A percentile compares a stretch with the other conserved stretches of the same genome.
These are phyloP conservation scores for Sporothrix pseudoabietina DNA, from an alignment of 2,329 filamentous ascomycete genomes.

Conservation along the genomic window DNA sequence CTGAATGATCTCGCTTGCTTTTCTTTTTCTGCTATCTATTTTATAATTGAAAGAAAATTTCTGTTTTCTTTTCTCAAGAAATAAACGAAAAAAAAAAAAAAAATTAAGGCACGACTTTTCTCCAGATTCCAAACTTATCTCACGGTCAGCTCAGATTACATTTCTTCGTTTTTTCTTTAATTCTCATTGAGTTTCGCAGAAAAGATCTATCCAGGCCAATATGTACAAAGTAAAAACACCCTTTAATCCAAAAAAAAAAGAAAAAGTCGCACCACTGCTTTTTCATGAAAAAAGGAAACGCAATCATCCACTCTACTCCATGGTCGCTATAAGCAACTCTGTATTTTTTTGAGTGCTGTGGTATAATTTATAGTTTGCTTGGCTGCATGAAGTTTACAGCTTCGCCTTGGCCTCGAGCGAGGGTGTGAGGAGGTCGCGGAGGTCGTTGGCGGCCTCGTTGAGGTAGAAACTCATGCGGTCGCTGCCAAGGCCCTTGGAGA, in stretches of 20 bases:
- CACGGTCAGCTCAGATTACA: too few species aligned
- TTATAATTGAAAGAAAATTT: too few species aligned
- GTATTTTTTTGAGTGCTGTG: neutral
- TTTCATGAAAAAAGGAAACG: slow-evolving; percentile 7
- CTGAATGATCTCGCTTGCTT: too few species aligned
- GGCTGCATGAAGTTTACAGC: slow-evolving; percentile 57
- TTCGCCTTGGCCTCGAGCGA: slow-evolving; percentile 85
- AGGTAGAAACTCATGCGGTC: slow-evolving; percentile 95
- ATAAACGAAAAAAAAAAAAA: too few species aligned
- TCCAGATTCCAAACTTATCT: too few species aligned
- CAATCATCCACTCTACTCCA: neutral
- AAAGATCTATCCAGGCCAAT: slow-evolving; percentile 18
- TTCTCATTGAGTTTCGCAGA: neutral
- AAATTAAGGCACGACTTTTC: too few species aligned
- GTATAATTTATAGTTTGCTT: neutral
- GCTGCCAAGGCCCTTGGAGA: slow-evolving; percentile 87
- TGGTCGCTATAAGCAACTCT: neutral
- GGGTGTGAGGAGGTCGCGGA: slow-evolving; percentile 81
- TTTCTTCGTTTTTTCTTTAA: neutral
- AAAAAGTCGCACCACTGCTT: slow-evolving; percentile 1
- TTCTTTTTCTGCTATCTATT: too few species aligned
- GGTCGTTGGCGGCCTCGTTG: slow-evolving; percentile 87
- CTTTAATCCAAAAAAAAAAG: neutral
- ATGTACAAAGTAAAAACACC: neutral
- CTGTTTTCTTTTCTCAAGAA: too few species aligned